Evolutionary conservation across 177 flowering plant genomes (phyloP), one percentile per base, ranked within the genome.

Genomic region (Vitis hybrid): DNA sequence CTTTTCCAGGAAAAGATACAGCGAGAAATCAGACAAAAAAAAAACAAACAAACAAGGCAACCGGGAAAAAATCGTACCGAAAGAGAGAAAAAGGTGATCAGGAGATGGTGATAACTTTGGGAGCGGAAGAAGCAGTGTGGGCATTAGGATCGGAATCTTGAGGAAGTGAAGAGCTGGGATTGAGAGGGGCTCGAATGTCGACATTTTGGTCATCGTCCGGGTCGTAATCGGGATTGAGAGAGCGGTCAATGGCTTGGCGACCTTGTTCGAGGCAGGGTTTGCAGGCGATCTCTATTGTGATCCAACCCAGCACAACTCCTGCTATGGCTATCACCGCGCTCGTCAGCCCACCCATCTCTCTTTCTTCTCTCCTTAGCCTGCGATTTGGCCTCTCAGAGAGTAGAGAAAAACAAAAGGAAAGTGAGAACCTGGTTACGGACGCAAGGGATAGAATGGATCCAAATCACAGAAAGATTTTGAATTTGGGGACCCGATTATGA

Each of bases 201-300:
- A 13, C 65, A 66, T 27, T 40, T 56, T 40, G 56, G 54, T 74
- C 76, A 57, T 86, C 96, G 72, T 94, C 98, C 18, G 97, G 97
- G 70, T 94, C 98, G 84, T 90, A 89, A 67, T 92, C 81, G 6
- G 97, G 98, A 72, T 94, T 79, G 62, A 94, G 98, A 18, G 84
- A 78, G 10, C 88, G 91, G 75, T 94, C 97, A 21, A 94, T 89
- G 76, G 97, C 94, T 78, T 89, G 90, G 15, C 98, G 89, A 21
- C 98, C 98, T 67, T 80, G 80, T 0, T 94, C 97, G 17, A 94
- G 97, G 73, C 98, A 94, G 40, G 97, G 97, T 81, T 92, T 92
- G 88, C 98, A 94, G 12, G 97, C 98, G n/a, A 93, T 79, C 78
- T 94, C 98, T 30, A 94, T 88, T 46, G 98, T 75, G 2, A 93